Evolutionary conservation across 2,329 filamentous ascomycete genomes (phyloP).

Genomic region (Pyrenochaeta sp.): DNA sequence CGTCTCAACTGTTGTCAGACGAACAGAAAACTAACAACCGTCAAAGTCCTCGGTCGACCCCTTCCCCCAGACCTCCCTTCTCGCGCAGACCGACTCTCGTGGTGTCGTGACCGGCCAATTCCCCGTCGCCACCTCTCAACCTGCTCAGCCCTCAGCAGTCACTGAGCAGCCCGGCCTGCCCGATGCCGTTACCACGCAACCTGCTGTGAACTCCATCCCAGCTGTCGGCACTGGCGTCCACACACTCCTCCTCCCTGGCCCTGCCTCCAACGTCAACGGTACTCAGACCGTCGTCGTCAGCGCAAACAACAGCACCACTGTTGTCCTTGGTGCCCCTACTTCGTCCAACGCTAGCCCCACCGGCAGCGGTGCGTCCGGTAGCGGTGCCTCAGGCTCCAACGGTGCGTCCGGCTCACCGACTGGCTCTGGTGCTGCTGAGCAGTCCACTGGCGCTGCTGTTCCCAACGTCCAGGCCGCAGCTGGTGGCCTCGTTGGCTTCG

Average conservation of each 20-base stretch:
- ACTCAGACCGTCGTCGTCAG: slow-evolving; percentile 43
- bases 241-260: slow-evolving; percentile 41
- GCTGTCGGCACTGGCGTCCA: slow-evolving; percentile 46
- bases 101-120: slow-evolving; percentile 45
- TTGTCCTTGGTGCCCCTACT: slow-evolving; percentile 26
- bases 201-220: slow-evolving; percentile 40
- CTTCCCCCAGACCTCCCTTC: slow-evolving; percentile 39
- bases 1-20: slow-evolving; percentile 12
- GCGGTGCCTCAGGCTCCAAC: slow-evolving; percentile 13
- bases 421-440: slow-evolving; percentile 18
- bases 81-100: slow-evolving; percentile 44
- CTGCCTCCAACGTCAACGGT: slow-evolving; percentile 36
- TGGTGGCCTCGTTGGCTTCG: slow-evolving; percentile 44
- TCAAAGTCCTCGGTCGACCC: slow-evolving; percentile 33
- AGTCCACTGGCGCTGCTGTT: slow-evolving; percentile 34
- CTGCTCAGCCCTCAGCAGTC: slow-evolving; percentile 35
- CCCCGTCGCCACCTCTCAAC: slow-evolving; percentile 35
- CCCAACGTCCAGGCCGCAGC: slow-evolving; percentile 41
- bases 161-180: slow-evolving; percentile 37
- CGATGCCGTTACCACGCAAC: slow-evolving; percentile 29
- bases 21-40: slow-evolving; percentile 5
- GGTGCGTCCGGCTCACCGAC: slow-evolving; percentile 22
- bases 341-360: slow-evolving; percentile 16
- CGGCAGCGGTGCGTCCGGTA: slow-evolving; percentile 16
- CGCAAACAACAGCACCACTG: slow-evolving; percentile 47